phyloP scores from a whole-genome alignment of 2,329 filamentous ascomycete genomes.

The Coniosporium tulheliwenetii region DNA sequence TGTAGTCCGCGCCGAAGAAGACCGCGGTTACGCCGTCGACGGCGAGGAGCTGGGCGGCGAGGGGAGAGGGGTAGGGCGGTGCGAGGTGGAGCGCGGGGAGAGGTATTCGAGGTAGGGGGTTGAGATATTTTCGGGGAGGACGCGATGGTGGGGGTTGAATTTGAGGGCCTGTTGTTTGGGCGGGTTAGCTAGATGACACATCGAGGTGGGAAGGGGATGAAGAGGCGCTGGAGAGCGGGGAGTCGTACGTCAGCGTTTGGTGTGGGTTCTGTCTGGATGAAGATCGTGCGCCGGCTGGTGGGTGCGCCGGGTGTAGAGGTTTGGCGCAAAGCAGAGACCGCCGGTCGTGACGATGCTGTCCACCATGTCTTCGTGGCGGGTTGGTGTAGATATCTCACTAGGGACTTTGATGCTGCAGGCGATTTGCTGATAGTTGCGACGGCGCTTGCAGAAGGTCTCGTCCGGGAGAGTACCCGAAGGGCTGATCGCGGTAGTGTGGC shows the following conservation, averaged over 20 bases:
- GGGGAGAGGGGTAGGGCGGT: constrained; percentile 76
- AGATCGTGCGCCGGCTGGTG: constrained; percentile 54
- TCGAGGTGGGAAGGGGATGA: not conserved
- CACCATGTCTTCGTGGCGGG: too few species aligned
- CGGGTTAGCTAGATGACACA: constrained; percentile 3
- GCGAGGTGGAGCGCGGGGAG: constrained; percentile 76
- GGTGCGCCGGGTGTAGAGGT: constrained; percentile 6
- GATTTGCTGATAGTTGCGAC: too few species aligned
- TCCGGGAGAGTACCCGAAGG: too few species aligned
- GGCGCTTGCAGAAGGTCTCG: too few species aligned
- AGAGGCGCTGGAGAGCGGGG: not conserved
- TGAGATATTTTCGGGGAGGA: constrained; percentile 59
- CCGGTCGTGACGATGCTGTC: too few species aligned
- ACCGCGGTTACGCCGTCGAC: constrained; percentile 90
- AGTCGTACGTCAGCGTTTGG: constrained; percentile 68
- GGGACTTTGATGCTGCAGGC: too few species aligned
- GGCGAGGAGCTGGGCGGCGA: constrained; percentile 80
- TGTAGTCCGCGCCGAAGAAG: constrained; percentile 91
- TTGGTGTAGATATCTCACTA: too few species aligned
- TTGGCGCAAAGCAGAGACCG: too few species aligned
- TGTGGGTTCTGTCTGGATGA: constrained; percentile 92
- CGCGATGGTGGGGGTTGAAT: constrained; percentile 79
- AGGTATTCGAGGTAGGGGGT: constrained; percentile 85
- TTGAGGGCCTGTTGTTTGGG: constrained; percentile 48
- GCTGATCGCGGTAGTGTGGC: too few species aligned